phyloP scores from a whole-genome alignment of 1,284 basidiomycete species.

The Cutaneotrichosporon cavernicola region DNA sequence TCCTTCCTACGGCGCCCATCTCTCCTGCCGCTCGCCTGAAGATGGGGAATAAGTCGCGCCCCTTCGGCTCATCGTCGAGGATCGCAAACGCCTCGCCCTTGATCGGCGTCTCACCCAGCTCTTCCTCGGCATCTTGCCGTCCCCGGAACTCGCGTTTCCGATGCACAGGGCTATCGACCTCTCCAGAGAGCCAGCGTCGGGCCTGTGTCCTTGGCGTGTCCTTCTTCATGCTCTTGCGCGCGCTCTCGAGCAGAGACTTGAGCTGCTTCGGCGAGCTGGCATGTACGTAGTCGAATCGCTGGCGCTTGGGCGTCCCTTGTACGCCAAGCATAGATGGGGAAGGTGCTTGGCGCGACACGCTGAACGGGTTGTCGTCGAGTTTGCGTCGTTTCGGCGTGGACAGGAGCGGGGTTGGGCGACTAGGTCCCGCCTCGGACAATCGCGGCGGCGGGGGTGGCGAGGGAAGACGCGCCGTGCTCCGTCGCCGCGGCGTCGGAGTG shows the following conservation, averaged over 20 bases:
- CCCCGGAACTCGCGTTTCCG: neutral
- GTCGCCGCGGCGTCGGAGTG: constrained; percentile 6
- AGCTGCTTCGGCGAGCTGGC: constrained; percentile 44
- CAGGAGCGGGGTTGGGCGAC: neutral
- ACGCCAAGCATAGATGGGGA: neutral
- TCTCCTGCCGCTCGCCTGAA: constrained; percentile 15
- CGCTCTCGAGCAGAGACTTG: constrained; percentile 42
- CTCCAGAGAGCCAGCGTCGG: constrained; percentile 48
- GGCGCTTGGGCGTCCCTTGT: neutral
- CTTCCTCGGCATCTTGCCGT: constrained; percentile 18
- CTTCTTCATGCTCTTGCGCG: constrained; percentile 13
- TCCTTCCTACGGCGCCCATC: no score
- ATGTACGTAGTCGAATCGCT: constrained; percentile 35
- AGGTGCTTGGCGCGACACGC: constrained; percentile 27
- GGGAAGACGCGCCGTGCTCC: neutral
- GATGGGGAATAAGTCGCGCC: constrained; percentile 20
- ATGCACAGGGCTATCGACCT: constrained; percentile 48
- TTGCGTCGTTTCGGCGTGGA: constrained; percentile 27
- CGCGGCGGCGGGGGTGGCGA: constrained; percentile 2
- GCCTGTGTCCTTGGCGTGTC: constrained; percentile 50
- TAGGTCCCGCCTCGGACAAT: neutral
- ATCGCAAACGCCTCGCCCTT: constrained; percentile 19
- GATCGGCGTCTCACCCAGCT: constrained; percentile 22
- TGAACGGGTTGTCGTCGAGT: constrained; percentile 48
- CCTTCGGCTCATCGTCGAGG: constrained; percentile 12